Base-by-base conservation (phyloP, 345 rosid species). In the Salix koriyanagi region DNA sequence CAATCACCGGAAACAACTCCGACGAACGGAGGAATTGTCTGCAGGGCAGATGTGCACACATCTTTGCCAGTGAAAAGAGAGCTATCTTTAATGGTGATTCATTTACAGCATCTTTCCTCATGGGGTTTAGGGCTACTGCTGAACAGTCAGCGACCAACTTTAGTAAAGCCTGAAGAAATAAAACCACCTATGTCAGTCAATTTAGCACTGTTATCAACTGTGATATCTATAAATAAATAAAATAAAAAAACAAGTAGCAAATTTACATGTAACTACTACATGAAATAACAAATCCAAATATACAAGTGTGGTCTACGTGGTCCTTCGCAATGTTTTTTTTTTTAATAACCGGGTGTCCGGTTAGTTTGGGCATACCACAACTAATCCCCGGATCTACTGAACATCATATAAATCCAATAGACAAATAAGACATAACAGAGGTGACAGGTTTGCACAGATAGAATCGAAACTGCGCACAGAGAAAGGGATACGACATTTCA, bases 81-180 rank as follows among this genome's bases (percentile, higher is more conserved):
- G 95, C 97, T 18, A 96, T 91, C 86, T 92, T 93, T 19, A 96
- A 82, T 13, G 97, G 97, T 19, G 99, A 96, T 79, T 94, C 99
- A 26, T 89, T 83, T 56, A 87, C 88, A 7, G 87, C 82, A 75
- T 89, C 92, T 81, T 68, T 96, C 85, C 88, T 90, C 70, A 83
- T 89, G 25, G 98, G 97, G 77, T 87, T 90, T 69, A 93, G 79
- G 37, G 97, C 97, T 76, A 82, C 70, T 9, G 78, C 87, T 23
- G 97, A 91, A 80, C 91, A 92, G 77, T 96, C 97, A 1, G 85
- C 82, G 8, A 93, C 95, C 85, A 96, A 76, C 84, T 84, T 91
- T 46, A 96, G 79, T 75, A 96, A 83, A 54, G 93, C 93, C 99
- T 96, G 88, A 84, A 82, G 46, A 39, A 60, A 25, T 62, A 72